Evolutionary conservation across 345 rosid species (phyloP).

Genomic region (Eucalyptus caleyi): DNA sequence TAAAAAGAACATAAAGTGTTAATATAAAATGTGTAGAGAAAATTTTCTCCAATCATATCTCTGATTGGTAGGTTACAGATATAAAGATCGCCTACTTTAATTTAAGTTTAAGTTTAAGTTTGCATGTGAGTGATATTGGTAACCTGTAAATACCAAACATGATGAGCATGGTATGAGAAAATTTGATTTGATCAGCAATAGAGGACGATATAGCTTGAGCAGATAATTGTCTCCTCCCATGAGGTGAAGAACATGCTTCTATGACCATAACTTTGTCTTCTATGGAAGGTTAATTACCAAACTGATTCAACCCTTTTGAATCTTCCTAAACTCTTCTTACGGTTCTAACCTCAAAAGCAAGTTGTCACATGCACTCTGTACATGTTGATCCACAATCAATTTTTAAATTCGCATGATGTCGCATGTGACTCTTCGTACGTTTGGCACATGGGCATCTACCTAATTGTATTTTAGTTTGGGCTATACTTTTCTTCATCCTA

Average conservation of each 20-base stretch:
- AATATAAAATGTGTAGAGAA: not conserved
- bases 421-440: not conserved
- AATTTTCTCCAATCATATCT: not conserved
- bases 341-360: not conserved
- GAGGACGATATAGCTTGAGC: not conserved
- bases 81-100: not conserved
- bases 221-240: not conserved
- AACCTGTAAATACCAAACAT: not conserved
- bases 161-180: not conserved
- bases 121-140: not conserved
- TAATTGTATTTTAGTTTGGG: not conserved
- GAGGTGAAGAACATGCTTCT: not conserved
- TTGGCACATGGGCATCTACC: not conserved
- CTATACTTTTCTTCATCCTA: not conserved
- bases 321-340: not conserved
- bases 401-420: not conserved
- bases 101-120: not conserved
- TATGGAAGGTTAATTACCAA: not conserved
- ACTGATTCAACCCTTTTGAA: not conserved
- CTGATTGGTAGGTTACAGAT: not conserved
- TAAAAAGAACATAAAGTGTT: not conserved
- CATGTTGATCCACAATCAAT: not conserved
- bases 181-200: accelerated
- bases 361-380: not conserved
- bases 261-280: not conserved